Evolutionary conservation across 805 yeast species (phyloP), one percentile per base, ranked within the genome.

Genomic region (Wickerhamomyces hampshirensis): DNA sequence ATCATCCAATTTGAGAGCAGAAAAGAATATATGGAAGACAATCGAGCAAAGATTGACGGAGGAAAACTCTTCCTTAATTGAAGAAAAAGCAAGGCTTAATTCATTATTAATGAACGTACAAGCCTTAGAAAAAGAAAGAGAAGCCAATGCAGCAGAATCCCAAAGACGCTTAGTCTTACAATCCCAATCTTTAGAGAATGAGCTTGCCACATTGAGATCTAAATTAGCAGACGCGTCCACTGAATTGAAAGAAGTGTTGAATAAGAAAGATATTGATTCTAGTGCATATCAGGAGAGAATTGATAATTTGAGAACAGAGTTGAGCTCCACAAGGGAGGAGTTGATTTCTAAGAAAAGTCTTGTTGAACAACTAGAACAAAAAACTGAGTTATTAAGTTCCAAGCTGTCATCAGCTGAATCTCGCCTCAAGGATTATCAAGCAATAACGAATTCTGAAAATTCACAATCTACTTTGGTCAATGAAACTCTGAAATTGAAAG

Each of bases 91-190:
- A 5, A 69, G 75, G 35, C 60, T 85, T 28, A 78, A 71, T 46
- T 68, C 73, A 4, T 63, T 79, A 39, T 68, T 84, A 8, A 56
- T 71, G 6, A 80, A 72, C 47, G 59, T 85, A 30, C 91, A 84
- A 56, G 51, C 76, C 2, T 52, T 76, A 27, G 75, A 77, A 38
- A 67, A 67, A 35, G 89, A 84, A 51, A 68, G 88, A 35, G 83
- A 80, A 34, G 46, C 58, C 1, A 62, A 74, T 5, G 66, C 72
- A 31, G 53, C 61, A 15, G 80, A 76, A 26, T 51, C 79, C 5
- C 66, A 77, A 15, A 58, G 64, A 11, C 63, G 80, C 28, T 66
- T 77, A 34, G 51, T 68, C 7, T 58, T 63, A 17, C 77, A 75
- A 33, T 60, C 78, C 9, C 72, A 70, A 31, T 56, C 69, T 17